Evolutionary conservation across 2,329 filamentous ascomycete species (phyloP).

Genomic region (Alternaria dauci): DNA sequence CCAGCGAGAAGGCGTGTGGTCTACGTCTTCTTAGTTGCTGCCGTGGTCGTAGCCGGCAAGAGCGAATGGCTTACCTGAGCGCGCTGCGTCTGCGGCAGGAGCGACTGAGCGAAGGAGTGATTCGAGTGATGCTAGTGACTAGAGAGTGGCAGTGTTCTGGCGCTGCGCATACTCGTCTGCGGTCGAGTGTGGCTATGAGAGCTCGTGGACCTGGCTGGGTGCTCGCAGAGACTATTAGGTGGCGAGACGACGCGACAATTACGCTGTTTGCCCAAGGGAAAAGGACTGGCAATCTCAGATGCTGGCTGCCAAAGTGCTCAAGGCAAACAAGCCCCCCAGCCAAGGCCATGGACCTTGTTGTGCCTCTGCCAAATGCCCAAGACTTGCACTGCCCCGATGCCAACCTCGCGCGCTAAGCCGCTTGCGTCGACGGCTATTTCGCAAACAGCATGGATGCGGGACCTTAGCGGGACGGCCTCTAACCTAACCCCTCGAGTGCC

Average conservation of each 20-base stretch:
- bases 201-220: neutral
- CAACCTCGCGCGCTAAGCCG: neutral
- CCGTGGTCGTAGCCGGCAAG: neutral
- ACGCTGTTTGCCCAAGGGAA: neutral
- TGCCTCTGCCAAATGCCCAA: constrained; percentile 5
- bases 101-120: constrained; percentile 7
- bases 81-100: constrained; percentile 3
- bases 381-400: constrained; percentile 13
- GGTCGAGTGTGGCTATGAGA: constrained; percentile 10
- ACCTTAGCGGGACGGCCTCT: constrained; percentile 5
- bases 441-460: constrained; percentile 5
- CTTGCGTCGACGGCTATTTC: neutral
- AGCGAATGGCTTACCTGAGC: constrained; percentile 9
- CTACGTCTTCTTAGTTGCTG: constrained; percentile 4
- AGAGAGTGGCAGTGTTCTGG: constrained; percentile 17
- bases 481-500: constrained; percentile 3
- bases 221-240: neutral
- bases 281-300: neutral
- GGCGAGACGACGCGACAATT: neutral
- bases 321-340: neutral
- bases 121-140: neutral
- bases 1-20: constrained; percentile 2
- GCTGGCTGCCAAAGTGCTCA: neutral
- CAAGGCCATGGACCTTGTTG: constrained; percentile 5
- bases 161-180: constrained; percentile 18